Percentiles rank a stretch among this genome's conserved stretches.
Conservation (phyloP, 2,329 filamentous ascomycete genomes). For the Calonectria hawksworthii region DNA sequence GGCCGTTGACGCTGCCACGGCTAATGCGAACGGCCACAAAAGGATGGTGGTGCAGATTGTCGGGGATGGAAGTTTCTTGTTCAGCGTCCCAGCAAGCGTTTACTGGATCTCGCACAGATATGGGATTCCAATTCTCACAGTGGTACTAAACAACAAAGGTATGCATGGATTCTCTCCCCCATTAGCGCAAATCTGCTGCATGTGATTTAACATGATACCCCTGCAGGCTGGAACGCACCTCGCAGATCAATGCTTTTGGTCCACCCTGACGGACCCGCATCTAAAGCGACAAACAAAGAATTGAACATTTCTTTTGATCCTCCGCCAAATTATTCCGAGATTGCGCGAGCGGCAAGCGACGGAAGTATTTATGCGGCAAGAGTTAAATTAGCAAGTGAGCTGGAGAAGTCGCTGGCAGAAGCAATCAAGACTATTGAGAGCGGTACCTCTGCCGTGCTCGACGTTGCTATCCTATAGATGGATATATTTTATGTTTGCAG, state of each 20-base stretch:
- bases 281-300: conserved; percentile 67
- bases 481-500: not conserved
- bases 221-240: conserved; percentile 69
- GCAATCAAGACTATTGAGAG: conserved; percentile 14
- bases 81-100: conserved; percentile 64
- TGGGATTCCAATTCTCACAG: conserved; percentile 64
- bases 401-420: conserved; percentile 21
- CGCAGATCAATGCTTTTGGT: conserved; percentile 67
- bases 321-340: conserved; percentile 68
- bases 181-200: not conserved
- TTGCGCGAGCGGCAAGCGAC: conserved; percentile 66
- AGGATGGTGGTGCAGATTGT: conserved; percentile 67
- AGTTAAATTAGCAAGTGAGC: conserved; percentile 10
- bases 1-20: conserved; percentile 61
- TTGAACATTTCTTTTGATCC: conserved; percentile 72
- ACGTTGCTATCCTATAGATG: not conserved
- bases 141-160: conserved; percentile 69
- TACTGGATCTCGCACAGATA: conserved; percentile 68
- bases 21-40: conserved; percentile 50
- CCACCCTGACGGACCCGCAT: conserved; percentile 67
- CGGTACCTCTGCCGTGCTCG: conserved; percentile 6
- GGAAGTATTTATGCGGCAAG: conserved; percentile 21
- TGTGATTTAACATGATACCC: no score
- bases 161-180: conserved; percentile 17
- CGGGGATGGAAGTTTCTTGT: conserved; percentile 67